Base-by-base conservation (phyloP, 1,139 yeast genomes). In the Pichia sp. region DNA sequence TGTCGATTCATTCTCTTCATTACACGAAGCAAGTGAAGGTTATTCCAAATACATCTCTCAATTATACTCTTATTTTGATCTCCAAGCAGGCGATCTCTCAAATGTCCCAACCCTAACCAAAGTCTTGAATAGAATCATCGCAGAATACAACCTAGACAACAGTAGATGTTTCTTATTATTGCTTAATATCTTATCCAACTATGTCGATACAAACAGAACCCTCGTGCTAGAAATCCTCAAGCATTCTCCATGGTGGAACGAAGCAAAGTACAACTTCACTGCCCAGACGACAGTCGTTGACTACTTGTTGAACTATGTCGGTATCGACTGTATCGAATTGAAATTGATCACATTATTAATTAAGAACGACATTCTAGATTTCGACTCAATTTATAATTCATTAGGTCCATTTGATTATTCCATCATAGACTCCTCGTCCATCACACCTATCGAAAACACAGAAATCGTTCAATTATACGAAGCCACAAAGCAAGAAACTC, bases 21-120 rank as follows among this genome's bases (percentile, higher is more conserved):
- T 88, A n/a, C 79, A 82, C 46, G 97, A 91, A 64, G 86, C 86
- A 55, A 69, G 81, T 15, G 93, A 85, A 61, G 99, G 98, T 1
- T 93, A 79, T 65, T 67, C 96, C 15, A 83, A 83, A 58, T 68
- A 87, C 34, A 66, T 83, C 0, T 75, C 75, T 8, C 81, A 83
- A 49, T 54, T 86, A n/a, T 65, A 67, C 48, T 55, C 66, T 2
- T 73, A 81, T 3, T 68, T 79, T 40, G 63, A 63, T 33, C 68
- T 71, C 24, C 45, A 38, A 28, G 66, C 68, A 2, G 73, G 76
- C 46, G 68, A 77, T 9, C 57, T 61, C 8, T 68, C 62, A 37
- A 75, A 76, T 53, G 68, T 81, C 1, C 68, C 70, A 1, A 71
- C 70, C 47, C 73, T 79, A n/a, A 61, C 75, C n/a, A 66, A 74